These are phyloP conservation scores for Venturia effusa DNA, from an alignment of 2,329 filamentous ascomycete genomes.

Conservation along the genomic window DNA sequence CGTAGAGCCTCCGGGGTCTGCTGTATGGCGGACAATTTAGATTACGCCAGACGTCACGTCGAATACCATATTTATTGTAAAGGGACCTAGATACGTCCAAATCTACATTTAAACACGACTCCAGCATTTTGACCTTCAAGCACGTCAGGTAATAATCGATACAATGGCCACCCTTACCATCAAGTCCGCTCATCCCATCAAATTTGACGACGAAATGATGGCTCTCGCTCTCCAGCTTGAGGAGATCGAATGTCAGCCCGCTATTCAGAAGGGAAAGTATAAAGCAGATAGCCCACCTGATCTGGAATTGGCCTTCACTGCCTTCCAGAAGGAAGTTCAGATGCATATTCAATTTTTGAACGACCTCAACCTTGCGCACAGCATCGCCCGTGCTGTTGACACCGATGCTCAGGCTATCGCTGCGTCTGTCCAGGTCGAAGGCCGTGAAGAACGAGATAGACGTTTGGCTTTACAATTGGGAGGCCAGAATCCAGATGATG, in stretches of 20 bases:
- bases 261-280: constrained; percentile 18
- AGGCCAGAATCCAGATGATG: neutral
- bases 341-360: constrained; percentile 14
- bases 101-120: neutral
- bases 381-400: constrained; percentile 18
- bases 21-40: neutral
- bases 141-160: neutral
- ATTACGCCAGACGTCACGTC: neutral
- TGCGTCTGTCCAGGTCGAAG: constrained; percentile 13
- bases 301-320: constrained; percentile 15
- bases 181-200: neutral
- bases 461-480: neutral
- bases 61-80: neutral
- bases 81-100: neutral
- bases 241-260: constrained; percentile 13
- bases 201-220: constrained; percentile 18
- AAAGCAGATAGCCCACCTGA: constrained; percentile 14
- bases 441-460: constrained; percentile 15
- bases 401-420: constrained; percentile 16
- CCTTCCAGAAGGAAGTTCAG: constrained; percentile 16
- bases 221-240: constrained; percentile 20
- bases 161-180: neutral
- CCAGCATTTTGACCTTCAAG: neutral
- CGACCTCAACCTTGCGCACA: constrained; percentile 18
- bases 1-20: neutral